Percentiles rank a stretch among this genome's conserved stretches.
phyloP scores from a whole-genome alignment of 331 rosid genomes.

The Quercus phellos region DNA sequence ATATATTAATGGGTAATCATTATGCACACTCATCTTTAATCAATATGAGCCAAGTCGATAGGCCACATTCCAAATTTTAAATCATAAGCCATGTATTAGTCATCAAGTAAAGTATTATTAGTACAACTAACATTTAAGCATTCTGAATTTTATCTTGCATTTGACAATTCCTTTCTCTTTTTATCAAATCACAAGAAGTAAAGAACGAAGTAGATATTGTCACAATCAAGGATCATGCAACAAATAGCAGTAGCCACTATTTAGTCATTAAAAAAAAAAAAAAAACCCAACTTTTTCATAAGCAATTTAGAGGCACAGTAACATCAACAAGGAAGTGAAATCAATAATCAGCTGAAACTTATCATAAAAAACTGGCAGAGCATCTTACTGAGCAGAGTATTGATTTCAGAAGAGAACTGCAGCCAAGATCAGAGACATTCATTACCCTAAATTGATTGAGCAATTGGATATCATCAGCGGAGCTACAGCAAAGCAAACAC shows the following conservation, averaged over 20 bases:
- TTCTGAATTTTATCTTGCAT: neutral
- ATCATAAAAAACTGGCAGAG: neutral
- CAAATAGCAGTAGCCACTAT: neutral
- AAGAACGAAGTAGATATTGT: neutral
- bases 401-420: conserved; percentile 29
- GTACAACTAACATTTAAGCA: neutral
- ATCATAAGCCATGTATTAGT: neutral
- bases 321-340: neutral
- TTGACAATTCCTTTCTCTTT: neutral
- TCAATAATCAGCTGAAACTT: neutral
- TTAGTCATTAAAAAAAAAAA: neutral
- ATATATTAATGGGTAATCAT: neutral
- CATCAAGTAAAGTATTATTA: neutral
- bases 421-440: conserved; percentile 22
- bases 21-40: neutral
- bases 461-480: conserved; percentile 21
- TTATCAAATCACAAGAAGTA: neutral
- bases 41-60: neutral
- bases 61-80: neutral
- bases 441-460: conserved; percentile 13
- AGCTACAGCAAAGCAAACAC: conserved; percentile 39
- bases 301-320: neutral
- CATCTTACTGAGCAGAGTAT: conserved; percentile 31
- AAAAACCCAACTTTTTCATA: neutral
- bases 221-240: neutral